Percentiles rank a stretch among this genome's conserved stretches.
Conservation (phyloP, 1,139 yeast genomes). For the Scheffersomyces insectosa region DNA sequence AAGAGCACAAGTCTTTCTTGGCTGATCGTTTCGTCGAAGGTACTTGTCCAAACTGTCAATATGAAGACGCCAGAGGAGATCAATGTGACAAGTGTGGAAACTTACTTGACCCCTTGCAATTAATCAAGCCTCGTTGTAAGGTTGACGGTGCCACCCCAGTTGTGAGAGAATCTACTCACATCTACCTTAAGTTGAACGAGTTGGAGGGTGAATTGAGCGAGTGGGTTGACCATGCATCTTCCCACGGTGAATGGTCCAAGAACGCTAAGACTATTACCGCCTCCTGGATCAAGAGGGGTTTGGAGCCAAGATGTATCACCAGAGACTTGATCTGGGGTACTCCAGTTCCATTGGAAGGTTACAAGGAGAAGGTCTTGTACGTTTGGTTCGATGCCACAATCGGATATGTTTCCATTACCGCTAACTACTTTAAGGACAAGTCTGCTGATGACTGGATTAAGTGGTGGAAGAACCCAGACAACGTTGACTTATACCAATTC, state of each 20-base stretch:
- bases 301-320: slow-evolving; percentile 92
- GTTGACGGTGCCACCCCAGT: slow-evolving; percentile 81
- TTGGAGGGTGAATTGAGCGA: slow-evolving; percentile 70
- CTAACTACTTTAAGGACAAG: slow-evolving; percentile 69
- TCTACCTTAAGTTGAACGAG: slow-evolving; percentile 80
- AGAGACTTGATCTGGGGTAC: slow-evolving; percentile 98
- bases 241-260: slow-evolving; percentile 84
- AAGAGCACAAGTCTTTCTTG: slow-evolving; percentile 81
- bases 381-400: slow-evolving; percentile 99
- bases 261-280: slow-evolving; percentile 85
- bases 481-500: slow-evolving; percentile 86
- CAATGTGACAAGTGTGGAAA: slow-evolving; percentile 98
- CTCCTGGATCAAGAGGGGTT: slow-evolving; percentile 92
- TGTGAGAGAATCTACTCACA: slow-evolving; percentile 79
- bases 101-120: slow-evolving; percentile 86
- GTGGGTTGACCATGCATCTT: slow-evolving; percentile 73
- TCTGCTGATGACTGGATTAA: slow-evolving; percentile 59
- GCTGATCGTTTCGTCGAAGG: slow-evolving; percentile 99
- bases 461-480: slow-evolving; percentile 92
- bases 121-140: slow-evolving; percentile 93
- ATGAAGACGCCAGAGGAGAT: slow-evolving; percentile 98
- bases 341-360: slow-evolving; percentile 87
- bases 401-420: slow-evolving; percentile 95
- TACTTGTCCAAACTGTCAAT: slow-evolving; percentile 90
- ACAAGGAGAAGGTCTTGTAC: slow-evolving; percentile 84